Evolutionary conservation across 164 flowering plant genomes (phyloP).

Genomic region (Nelumbo lutea): DNA sequence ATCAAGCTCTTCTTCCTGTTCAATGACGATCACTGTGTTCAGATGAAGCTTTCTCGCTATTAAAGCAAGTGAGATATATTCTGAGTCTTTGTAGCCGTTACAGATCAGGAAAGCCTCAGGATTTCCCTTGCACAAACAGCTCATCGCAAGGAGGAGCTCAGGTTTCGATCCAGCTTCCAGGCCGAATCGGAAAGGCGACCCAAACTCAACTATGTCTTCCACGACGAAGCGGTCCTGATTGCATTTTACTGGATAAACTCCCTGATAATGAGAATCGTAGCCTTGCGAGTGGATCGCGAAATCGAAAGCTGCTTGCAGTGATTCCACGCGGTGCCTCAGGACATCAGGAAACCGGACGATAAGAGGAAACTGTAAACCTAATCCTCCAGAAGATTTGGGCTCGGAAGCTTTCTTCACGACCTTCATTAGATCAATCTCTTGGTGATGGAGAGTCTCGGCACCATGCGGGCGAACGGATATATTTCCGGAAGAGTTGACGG

Average conservation of each 20-base stretch:
- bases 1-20: slow-evolving; percentile 94
- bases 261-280: slow-evolving; percentile 85
- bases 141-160: slow-evolving; percentile 93
- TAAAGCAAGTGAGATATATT: slow-evolving; percentile 82
- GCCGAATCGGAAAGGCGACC: slow-evolving; percentile 68
- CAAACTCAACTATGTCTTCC: slow-evolving; percentile 87
- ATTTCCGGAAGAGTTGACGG: slow-evolving; percentile 75
- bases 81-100: slow-evolving; percentile 91
- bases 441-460: slow-evolving; percentile 54
- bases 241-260: slow-evolving; percentile 96
- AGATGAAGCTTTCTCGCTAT: slow-evolving; percentile 59
- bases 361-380: slow-evolving; percentile 78
- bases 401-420: slow-evolving; percentile 80
- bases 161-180: slow-evolving; percentile 98
- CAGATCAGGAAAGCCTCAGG: slow-evolving; percentile 75
- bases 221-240: slow-evolving; percentile 90
- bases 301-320: slow-evolving; percentile 80
- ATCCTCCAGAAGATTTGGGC: slow-evolving; percentile 58
- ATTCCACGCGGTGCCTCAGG: slow-evolving; percentile 67
- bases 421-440: slow-evolving; percentile 87
- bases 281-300: slow-evolving; percentile 53
- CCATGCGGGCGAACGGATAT: slow-evolving; percentile 72
- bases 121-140: slow-evolving; percentile 77
- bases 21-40: slow-evolving; percentile 85
- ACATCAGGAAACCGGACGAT: slow-evolving; percentile 84